Percentiles rank a stretch among this genome's conserved stretches.
Conservation (phyloP, 208 protist species). For the Histomonas meleagridis region DNA sequence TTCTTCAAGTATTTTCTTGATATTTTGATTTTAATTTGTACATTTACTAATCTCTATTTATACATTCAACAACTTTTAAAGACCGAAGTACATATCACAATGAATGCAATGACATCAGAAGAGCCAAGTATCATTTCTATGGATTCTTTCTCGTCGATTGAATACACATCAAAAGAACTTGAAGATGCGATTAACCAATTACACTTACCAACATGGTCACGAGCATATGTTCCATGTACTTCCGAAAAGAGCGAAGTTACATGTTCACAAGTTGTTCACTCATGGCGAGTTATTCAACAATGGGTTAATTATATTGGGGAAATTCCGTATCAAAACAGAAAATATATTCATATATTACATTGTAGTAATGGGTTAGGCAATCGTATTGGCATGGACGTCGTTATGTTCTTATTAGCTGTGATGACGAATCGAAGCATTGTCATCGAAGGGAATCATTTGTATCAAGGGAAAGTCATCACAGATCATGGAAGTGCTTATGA, state of each 20-base stretch:
- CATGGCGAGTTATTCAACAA: not conserved
- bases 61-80: no score
- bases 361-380: slow-evolving; percentile 10
- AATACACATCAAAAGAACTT: no score
- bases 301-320: not conserved
- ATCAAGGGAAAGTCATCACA: not conserved
- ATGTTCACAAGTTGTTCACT: not conserved
- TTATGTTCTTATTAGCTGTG: not conserved
- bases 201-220: not conserved
- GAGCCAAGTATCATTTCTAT: no score
- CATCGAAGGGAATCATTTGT: not conserved
- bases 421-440: not conserved
- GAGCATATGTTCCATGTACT: not conserved
- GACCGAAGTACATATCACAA: no score
- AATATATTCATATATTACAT: not conserved
- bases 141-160: no score
- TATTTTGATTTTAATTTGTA: no score
- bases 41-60: no score
- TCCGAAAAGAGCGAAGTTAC: not conserved
- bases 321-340: not conserved
- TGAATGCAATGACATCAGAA: no score
- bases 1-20: no score
- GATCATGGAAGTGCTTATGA: not conserved
- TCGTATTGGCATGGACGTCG: not conserved
- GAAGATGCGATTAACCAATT: not conserved